phyloP scores from a whole-genome alignment of 345 rosid genomes.

The Corymbia maculata region DNA sequence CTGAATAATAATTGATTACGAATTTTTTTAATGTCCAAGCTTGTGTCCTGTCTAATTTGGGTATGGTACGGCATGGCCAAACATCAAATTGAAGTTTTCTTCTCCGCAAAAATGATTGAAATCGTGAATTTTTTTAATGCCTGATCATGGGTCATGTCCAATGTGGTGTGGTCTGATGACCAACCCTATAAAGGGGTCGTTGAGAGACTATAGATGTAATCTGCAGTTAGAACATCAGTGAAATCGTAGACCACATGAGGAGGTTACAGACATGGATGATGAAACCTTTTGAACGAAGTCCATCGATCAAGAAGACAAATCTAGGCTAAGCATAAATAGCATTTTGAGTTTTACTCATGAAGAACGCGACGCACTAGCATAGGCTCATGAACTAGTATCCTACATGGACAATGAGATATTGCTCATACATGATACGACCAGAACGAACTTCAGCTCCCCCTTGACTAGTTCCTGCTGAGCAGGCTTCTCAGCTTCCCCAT shows the following conservation, averaged over 20 bases:
- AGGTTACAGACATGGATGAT: background rate
- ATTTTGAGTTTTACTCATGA: background rate
- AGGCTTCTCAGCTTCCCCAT: constrained; percentile 66
- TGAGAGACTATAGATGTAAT: background rate
- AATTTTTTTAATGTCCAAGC: background rate
- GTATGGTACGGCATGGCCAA: background rate
- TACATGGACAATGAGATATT: constrained; percentile 9
- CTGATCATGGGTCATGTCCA: background rate
- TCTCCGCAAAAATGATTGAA: background rate
- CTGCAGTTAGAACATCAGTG: background rate
- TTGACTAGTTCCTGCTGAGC: constrained; percentile 35
- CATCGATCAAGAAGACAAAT: background rate
- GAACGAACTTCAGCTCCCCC: background rate
- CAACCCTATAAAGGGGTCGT: background rate
- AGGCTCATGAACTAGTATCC: background rate
- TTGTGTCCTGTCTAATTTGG: background rate
- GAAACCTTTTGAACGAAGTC: background rate
- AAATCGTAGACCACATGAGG: background rate
- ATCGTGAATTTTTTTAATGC: background rate
- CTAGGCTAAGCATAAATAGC: background rate
- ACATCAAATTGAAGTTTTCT: too few species aligned
- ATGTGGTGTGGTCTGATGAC: background rate
- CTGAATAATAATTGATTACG: background rate
- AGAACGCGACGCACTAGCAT: background rate
- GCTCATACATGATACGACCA: background rate